These are phyloP conservation scores for Aspergillus ostianus DNA, from an alignment of 495 filamentous ascomycete genomes.

Conservation along the genomic window DNA sequence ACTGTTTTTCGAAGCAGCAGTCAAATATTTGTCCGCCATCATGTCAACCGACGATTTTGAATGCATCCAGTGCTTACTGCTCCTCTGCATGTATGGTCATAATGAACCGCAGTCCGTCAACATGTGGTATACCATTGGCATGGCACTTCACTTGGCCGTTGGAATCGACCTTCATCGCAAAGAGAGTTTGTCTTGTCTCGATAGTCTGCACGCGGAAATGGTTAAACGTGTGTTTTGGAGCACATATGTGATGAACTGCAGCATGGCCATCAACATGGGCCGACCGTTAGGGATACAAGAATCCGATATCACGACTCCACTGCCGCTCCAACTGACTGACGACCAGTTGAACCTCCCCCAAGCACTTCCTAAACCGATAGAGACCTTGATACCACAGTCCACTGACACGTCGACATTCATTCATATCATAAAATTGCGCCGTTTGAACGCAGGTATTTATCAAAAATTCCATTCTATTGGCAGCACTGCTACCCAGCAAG, in stretches of 20 bases:
- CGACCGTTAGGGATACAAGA: slow-evolving; percentile 12
- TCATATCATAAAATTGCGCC: slow-evolving; percentile 15
- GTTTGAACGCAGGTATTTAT: slow-evolving; percentile 9
- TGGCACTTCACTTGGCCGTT: slow-evolving; percentile 11
- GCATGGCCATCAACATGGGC: slow-evolving; percentile 16
- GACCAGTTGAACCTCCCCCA: not conserved
- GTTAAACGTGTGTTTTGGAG: slow-evolving; percentile 12
- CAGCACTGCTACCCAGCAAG: too few relatives aligned
- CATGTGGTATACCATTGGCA: slow-evolving; percentile 13
- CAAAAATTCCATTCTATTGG: slow-evolving; percentile 10
- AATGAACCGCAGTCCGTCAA: slow-evolving; percentile 15
- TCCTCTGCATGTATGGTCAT: slow-evolving; percentile 16
- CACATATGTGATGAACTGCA: slow-evolving; percentile 12
- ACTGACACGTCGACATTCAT: slow-evolving; percentile 13
- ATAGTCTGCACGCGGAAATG: slow-evolving; percentile 4
- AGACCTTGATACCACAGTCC: not conserved
- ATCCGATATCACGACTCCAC: slow-evolving; percentile 6
- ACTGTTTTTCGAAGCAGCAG: slow-evolving; percentile 2
- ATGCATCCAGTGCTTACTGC: slow-evolving; percentile 12
- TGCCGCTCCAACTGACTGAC: slow-evolving; percentile 6
- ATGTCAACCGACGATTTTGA: slow-evolving; percentile 11
- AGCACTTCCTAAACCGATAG: not conserved
- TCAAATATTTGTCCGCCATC: slow-evolving; percentile 3
- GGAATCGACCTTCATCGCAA: slow-evolving; percentile 14
- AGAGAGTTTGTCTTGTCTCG: slow-evolving; percentile 5